A percentile compares a stretch with the other conserved stretches of the same genome.
Conservation (phyloP, 495 filamentous ascomycete species). For the Staphylotrichum longicolle region DNA sequence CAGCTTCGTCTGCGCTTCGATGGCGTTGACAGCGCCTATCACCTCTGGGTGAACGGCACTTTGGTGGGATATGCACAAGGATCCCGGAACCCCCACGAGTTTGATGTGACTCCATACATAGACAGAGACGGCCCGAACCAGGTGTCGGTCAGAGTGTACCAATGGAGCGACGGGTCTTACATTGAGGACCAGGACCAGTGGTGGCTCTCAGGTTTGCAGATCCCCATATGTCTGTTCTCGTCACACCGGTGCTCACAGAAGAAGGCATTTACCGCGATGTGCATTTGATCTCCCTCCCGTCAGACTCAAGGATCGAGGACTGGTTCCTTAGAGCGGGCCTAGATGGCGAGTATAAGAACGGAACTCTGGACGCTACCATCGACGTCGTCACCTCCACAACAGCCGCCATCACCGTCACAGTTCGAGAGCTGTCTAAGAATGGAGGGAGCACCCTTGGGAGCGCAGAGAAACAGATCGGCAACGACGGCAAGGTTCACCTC, state of each 20-base stretch:
- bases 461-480: slow-evolving; percentile 9
- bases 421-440: slow-evolving; percentile 35
- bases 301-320: slow-evolving; percentile 54
- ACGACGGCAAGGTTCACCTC: slow-evolving; percentile 32
- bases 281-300: slow-evolving; percentile 55
- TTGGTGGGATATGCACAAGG: slow-evolving; percentile 63
- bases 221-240: neutral
- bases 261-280: slow-evolving; percentile 66
- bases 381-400: slow-evolving; percentile 32
- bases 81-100: slow-evolving; percentile 61
- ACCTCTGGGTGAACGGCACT: slow-evolving; percentile 60
- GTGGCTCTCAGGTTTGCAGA: slow-evolving; percentile 51
- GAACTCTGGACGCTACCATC: slow-evolving; percentile 49
- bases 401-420: slow-evolving; percentile 35
- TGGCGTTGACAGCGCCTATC: slow-evolving; percentile 65
- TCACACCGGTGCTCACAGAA: slow-evolving; percentile 1
- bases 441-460: slow-evolving; percentile 23
- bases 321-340: slow-evolving; percentile 55
- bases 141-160: slow-evolving; percentile 58
- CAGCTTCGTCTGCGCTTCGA: slow-evolving; percentile 63
- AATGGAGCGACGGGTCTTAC: slow-evolving; percentile 62
- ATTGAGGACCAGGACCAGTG: slow-evolving; percentile 64
- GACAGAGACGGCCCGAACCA: slow-evolving; percentile 45
- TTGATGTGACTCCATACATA: slow-evolving; percentile 54
- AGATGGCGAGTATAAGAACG: slow-evolving; percentile 54